Evolutionary conservation across 441 rosid species (phyloP).

Genomic region (Metrosideros polymorpha): DNA sequence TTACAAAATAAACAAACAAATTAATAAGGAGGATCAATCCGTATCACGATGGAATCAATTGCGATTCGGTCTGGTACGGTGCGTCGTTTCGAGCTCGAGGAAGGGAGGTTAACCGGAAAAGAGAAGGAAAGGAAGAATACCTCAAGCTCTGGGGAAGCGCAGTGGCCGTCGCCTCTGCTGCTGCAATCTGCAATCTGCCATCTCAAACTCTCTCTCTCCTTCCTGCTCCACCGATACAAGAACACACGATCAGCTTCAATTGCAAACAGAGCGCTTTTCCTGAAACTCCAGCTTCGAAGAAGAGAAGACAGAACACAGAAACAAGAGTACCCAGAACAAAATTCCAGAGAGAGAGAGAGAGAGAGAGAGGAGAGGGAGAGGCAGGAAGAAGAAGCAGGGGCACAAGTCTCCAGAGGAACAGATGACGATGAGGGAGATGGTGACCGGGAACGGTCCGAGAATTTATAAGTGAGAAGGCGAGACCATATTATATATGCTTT

Average conservation of each 20-base stretch:
- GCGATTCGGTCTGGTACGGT: not conserved
- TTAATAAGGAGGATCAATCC: not conserved
- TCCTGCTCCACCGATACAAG: not conserved
- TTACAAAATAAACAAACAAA: too few species aligned
- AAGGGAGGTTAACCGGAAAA: not conserved
- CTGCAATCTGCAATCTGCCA: conserved; percentile 34
- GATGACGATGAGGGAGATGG: not conserved
- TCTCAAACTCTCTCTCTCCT: conserved; percentile 11
- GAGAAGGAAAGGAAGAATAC: conserved; percentile 7
- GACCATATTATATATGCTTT: conserved; percentile 26
- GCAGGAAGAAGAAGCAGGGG: not conserved
- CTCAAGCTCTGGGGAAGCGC: conserved; percentile 31
- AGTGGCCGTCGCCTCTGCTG: conserved; percentile 17
- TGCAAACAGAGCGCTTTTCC: not conserved
- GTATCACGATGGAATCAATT: not conserved
- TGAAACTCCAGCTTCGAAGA: not conserved
- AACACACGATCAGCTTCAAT: not conserved
- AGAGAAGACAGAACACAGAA: not conserved
- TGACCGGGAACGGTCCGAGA: not conserved
- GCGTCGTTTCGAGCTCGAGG: not conserved
- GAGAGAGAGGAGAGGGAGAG: not conserved
- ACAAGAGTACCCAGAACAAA: not conserved
- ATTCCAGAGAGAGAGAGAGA: not conserved
- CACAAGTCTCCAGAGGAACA: not conserved
- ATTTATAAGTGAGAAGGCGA: conserved; percentile 11